These are phyloP conservation scores for Moniliophthora roreri DNA, from an alignment of 1,284 basidiomycete species.

Conservation along the genomic window DNA sequence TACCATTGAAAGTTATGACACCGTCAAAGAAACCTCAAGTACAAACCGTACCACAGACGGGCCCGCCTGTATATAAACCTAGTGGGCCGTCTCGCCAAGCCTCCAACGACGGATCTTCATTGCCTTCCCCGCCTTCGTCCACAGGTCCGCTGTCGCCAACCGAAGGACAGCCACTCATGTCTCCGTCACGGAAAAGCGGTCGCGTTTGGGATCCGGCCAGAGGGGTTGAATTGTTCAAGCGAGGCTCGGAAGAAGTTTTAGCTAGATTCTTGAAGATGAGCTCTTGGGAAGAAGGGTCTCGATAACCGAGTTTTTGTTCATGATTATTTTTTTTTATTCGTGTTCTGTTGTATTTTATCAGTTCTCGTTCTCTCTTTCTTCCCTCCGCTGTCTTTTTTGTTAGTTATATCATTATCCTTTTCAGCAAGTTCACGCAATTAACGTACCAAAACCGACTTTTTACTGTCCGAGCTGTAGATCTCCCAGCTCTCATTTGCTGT, in stretches of 20 bases:
- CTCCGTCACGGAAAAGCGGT: slow-evolving; percentile 39
- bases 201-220: slow-evolving; percentile 80
- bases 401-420: not conserved
- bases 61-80: not conserved
- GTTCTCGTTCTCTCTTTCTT: slow-evolving; percentile 8
- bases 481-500: no score
- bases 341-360: slow-evolving; percentile 14
- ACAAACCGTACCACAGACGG: not conserved
- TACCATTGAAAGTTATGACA: slow-evolving; percentile 8
- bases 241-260: slow-evolving; percentile 80
- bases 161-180: slow-evolving; percentile 26
- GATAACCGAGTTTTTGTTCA: slow-evolving; percentile 1
- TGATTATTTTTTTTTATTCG: slow-evolving; percentile 5
- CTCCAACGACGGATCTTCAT: slow-evolving; percentile 33
- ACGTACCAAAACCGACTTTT: no score
- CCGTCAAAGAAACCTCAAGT: slow-evolving; percentile 5
- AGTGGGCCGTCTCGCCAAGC: slow-evolving; percentile 28
- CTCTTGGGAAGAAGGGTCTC: slow-evolving; percentile 58
- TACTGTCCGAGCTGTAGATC: no score
- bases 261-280: slow-evolving; percentile 76
- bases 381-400: not conserved
- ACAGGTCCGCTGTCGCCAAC: slow-evolving; percentile 45
- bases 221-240: slow-evolving; percentile 78
- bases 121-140: slow-evolving; percentile 51
- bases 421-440: no score